These are phyloP conservation scores for Jimgerdemannia flammicorona DNA, from an alignment of 192 early-diverging fungal genomes.

Conservation along the genomic window DNA sequence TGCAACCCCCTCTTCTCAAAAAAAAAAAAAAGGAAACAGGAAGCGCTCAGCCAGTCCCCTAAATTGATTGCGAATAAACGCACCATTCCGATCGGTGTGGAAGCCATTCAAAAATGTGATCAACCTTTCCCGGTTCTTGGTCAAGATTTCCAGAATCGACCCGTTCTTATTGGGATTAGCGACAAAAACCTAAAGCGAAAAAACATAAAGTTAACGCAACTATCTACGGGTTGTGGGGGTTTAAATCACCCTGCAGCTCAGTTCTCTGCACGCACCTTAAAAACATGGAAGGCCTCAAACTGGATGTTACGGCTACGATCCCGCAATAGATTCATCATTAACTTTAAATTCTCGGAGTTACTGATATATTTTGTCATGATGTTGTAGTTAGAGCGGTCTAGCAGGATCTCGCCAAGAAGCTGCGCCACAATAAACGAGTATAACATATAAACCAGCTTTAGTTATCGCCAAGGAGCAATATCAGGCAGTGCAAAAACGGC, in stretches of 20 bases:
- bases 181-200: constrained; percentile 75
- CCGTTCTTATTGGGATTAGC: constrained; percentile 97
- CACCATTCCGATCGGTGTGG: constrained; percentile 94
- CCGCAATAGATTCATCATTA: constrained; percentile 96
- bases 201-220: constrained; percentile 14
- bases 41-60: neutral
- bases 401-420: constrained; percentile 94
- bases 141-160: constrained; percentile 86
- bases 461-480: neutral
- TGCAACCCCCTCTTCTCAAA: too few species aligned
- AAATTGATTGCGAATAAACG: neutral
- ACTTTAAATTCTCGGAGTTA: constrained; percentile 88
- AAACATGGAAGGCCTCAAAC: constrained; percentile 99
- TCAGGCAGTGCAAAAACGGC: neutral
- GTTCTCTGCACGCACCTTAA: constrained; percentile 66
- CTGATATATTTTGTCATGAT: constrained; percentile 96
- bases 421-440: constrained; percentile 13
- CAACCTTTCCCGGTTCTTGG: constrained; percentile 89
- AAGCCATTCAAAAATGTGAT: constrained; percentile 85
- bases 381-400: constrained; percentile 92
- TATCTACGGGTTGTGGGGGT: neutral
- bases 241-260: neutral
- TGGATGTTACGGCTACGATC: constrained; percentile 98
- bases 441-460: neutral
- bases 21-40: neutral